A percentile compares a stretch with the other conserved stretches of the same genome.
Evolutionary conservation across 257 asterid genomes (phyloP).

Genomic region (Dorcoceras hygrometricum): DNA sequence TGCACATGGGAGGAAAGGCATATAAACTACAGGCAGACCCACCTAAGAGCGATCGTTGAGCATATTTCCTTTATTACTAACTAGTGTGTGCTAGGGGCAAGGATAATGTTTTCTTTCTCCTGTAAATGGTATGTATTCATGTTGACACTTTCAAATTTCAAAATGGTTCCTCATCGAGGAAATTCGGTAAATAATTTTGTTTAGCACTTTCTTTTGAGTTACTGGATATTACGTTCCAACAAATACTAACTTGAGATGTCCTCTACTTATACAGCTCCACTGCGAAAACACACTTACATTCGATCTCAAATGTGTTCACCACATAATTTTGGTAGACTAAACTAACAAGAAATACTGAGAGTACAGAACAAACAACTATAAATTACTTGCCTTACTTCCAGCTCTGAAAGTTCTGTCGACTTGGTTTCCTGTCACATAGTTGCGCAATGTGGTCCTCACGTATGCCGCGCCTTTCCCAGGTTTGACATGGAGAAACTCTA

Average conservation of each 20-base stretch:
- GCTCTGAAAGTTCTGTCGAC: slow-evolving; percentile 91
- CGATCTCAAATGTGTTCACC: neutral
- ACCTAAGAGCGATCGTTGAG: neutral
- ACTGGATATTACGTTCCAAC: neutral
- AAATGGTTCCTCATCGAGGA: neutral
- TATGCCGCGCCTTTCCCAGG: slow-evolving; percentile 98
- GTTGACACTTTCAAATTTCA: neutral
- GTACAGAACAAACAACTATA: slow-evolving; percentile 17
- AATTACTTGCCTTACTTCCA: slow-evolving; percentile 76
- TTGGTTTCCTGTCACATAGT: slow-evolving; percentile 74
- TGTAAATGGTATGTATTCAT: neutral
- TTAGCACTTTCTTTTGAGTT: neutral
- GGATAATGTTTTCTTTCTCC: neutral
- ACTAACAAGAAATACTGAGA: slow-evolving; percentile 16
- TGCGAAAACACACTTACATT: neutral
- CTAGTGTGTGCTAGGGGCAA: neutral
- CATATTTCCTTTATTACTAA: neutral
- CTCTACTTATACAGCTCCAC: neutral
- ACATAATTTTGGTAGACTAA: neutral
- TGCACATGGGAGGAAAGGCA: neutral
- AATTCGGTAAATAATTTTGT: neutral
- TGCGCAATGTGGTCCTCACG: slow-evolving; percentile 84
- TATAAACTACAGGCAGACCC: too few relatives aligned
- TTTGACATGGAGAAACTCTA: slow-evolving; percentile 95
- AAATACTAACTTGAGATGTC: neutral